Evolutionary conservation across 163 green algal species (phyloP).

Genomic region (Volvox carteri): DNA sequence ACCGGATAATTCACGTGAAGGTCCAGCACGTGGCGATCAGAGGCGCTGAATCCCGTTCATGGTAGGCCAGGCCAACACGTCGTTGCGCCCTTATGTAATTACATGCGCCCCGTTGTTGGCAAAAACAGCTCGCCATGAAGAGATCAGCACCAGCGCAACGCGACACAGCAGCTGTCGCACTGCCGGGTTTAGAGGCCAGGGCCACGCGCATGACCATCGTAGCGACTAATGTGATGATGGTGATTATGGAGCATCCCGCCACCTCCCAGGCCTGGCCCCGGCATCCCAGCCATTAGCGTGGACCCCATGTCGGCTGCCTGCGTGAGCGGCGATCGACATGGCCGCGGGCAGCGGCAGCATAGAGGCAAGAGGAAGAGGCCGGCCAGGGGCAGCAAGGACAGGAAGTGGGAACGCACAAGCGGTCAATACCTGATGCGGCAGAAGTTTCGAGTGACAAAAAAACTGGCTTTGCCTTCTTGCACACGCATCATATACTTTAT

Average conservation of each 20-base stretch:
- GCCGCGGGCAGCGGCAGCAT: neutral
- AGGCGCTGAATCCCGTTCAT: no score
- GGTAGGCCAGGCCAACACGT: no score
- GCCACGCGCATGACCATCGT: neutral
- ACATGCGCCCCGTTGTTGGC: no score
- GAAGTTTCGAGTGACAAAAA: neutral
- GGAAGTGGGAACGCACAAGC: neutral
- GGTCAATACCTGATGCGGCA: neutral
- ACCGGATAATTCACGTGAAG: no score
- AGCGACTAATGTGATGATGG: neutral
- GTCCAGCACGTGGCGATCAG: no score
- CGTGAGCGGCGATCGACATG: neutral
- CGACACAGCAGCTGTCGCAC: no score
- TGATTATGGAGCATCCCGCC: constrained; percentile 7
- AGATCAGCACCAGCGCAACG: no score
- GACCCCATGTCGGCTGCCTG: constrained; percentile 48
- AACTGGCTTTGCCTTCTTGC: neutral
- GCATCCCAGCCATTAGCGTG: constrained; percentile 36
- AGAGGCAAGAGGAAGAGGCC: neutral
- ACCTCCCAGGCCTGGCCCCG: neutral
- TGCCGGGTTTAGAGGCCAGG: neutral
- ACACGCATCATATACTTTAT: no score
- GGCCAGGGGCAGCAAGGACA: neutral
- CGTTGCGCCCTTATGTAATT: no score
- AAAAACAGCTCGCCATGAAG: no score